Evolutionary conservation across 192 early-diverging fungal genomes (phyloP).

Genomic region (Backusella luteola): DNA sequence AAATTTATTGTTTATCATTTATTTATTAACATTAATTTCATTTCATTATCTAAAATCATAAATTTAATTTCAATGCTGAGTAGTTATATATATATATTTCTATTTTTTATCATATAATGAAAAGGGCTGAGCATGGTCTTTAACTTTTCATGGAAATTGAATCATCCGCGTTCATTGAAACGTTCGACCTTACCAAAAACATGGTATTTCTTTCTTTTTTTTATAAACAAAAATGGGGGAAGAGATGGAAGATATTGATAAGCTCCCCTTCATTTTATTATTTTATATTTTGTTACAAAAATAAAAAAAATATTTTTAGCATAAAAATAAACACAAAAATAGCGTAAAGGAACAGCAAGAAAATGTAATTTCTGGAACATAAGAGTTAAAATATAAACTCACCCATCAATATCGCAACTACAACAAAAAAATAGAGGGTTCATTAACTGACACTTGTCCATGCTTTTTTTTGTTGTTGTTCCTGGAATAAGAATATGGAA

Average conservation of each 20-base stretch:
- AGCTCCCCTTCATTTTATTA: neutral
- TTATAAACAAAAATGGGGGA: constrained; percentile 1
- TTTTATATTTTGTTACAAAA: neutral
- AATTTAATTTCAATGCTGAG: neutral
- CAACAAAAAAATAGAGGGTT: neutral
- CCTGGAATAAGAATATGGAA: neutral
- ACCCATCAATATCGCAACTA: neutral
- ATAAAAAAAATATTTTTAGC: neutral
- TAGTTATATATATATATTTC: neutral
- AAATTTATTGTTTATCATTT: neutral
- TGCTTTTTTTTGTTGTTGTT: neutral
- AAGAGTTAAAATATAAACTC: neutral
- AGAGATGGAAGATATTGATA: neutral
- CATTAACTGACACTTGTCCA: neutral
- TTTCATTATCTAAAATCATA: neutral
- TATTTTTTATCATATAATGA: neutral
- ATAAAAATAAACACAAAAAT: constrained; percentile 6
- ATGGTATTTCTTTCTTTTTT: neutral
- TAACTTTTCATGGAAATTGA: neutral
- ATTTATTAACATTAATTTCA: neutral
- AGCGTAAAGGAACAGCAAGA: neutral
- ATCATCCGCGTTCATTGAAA: neutral
- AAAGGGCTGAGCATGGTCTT: neutral
- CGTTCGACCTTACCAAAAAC: neutral
- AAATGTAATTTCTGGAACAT: neutral